A percentile compares a stretch with the other conserved stretches of the same genome.
phyloP scores from a whole-genome alignment of 352 stramenopile species.

The Phytopythium montanum region DNA sequence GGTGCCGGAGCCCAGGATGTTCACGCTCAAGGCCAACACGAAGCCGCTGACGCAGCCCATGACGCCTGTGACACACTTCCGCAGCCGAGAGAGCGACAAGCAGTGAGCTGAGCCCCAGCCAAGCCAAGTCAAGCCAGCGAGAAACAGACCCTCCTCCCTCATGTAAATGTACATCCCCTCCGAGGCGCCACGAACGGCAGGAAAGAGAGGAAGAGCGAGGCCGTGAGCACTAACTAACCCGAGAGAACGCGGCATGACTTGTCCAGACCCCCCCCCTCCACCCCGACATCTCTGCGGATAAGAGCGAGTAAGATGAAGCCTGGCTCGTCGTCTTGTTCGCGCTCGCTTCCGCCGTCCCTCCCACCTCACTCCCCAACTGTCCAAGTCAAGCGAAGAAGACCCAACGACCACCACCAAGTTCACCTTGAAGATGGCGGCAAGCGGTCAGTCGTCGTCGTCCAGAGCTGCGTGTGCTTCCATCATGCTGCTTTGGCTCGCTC shows the following conservation, averaged over 20 bases:
- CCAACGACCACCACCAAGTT: not conserved
- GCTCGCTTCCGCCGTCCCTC: too few relatives aligned
- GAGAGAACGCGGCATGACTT: not conserved
- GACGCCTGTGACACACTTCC: constrained; percentile 35
- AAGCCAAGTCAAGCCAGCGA: not conserved
- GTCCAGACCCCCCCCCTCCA: too few relatives aligned
- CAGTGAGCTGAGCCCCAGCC: constrained; percentile 1
- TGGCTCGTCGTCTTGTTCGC: constrained; percentile 1
- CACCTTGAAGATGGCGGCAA: not conserved
- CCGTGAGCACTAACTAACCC: not conserved
- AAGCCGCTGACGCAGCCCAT: constrained; percentile 28
- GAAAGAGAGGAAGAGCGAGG: not conserved
- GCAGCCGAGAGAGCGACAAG: constrained; percentile 7
- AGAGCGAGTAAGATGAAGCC: not conserved
- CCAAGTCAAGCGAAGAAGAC: not conserved
- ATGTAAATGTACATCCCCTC: constrained; percentile 2
- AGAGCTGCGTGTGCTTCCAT: not conserved
- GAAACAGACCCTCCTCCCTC: not conserved
- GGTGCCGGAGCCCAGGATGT: constrained; percentile 40
- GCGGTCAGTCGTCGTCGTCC: not conserved
- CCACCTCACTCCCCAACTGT: not conserved
- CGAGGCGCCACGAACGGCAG: not conserved
- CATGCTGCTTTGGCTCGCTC: constrained; percentile 7
- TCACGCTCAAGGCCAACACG: constrained; percentile 47
- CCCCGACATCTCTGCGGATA: too few relatives aligned